Evolutionary conservation across 1,284 basidiomycete genomes (phyloP).

Genomic region (Puccinia horiana): DNA sequence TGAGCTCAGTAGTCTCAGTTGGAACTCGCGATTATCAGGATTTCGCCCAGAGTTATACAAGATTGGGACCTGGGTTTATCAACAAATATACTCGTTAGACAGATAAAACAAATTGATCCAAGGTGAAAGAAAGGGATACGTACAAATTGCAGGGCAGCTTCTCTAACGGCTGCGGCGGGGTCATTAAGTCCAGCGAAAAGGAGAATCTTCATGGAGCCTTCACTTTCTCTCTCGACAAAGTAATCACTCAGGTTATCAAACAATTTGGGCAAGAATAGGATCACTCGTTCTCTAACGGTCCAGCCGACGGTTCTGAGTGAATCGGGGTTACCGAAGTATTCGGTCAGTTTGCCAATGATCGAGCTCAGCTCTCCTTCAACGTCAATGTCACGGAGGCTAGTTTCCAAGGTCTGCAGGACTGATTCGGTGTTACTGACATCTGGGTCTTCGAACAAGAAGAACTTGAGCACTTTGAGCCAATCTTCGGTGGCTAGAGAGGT

Average conservation of each 20-base stretch:
- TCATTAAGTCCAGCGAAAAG: constrained; percentile 34
- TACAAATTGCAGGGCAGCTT: constrained; percentile 41
- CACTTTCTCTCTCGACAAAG: constrained; percentile 23
- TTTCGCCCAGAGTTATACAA: constrained; percentile 20
- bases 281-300: constrained; percentile 33
- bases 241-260: constrained; percentile 14
- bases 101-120: not conserved
- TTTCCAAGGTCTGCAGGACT: constrained; percentile 24
- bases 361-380: constrained; percentile 5
- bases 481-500: constrained; percentile 11
- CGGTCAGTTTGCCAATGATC: constrained; percentile 7
- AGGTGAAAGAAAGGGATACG: not conserved
- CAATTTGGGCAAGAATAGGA: constrained; percentile 20
- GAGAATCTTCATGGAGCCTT: constrained; percentile 24
- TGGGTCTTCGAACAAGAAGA: constrained; percentile 39
- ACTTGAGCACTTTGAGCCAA: constrained; percentile 23
- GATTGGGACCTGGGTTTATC: constrained; percentile 19
- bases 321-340: not conserved
- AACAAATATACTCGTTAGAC: not conserved
- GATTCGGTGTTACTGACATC: constrained; percentile 14
- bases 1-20: constrained; percentile 24
- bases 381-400: constrained; percentile 4
- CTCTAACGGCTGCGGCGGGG: constrained; percentile 42
- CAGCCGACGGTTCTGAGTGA: constrained; percentile 24
- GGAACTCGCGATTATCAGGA: not conserved